Base-by-base conservation (phyloP, 176 grass and related monocot genomes). In the Sorghum bicolor region DNA sequence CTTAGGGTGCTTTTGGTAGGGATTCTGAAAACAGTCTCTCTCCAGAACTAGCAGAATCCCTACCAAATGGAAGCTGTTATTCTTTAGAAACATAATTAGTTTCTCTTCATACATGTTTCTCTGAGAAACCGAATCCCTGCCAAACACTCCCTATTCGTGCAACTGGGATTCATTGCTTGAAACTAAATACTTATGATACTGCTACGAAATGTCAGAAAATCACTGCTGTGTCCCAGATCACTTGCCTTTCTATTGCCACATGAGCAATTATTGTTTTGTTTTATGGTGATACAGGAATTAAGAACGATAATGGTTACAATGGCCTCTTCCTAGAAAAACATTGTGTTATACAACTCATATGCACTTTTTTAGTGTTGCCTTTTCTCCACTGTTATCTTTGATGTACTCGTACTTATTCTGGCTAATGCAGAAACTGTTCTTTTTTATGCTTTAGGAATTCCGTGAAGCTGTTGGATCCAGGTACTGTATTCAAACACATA, bases 381-480 rank as follows among this genome's bases (percentile, higher is more conserved):
- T 19, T 79, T 77, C 40, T 70, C 60, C 8, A 25, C 20, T 72
- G 16, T 66, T 82, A 28, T 70, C 60, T 43, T 64, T 82, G 15
- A 77, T 86, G 52, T 55, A 52, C 70, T 37, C 0, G 1, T 47
- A 64, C 66, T 72, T 31, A 40, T 48, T 34, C 37, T 87, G 70
- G 38, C 88, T 94, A 65, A 94, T 37, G 80, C 80, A 43, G 34
- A 74, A 45, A 31, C 41, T 50, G 19, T 48, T 88, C 29, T 58
- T n/a, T 91, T 82, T 76, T 91, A 26, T 94, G 32, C 28, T 93
- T 25, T 84, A 97, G 95, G 95, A 73, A 33, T 72, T 86, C 43
- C 70, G 73, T 74, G 80, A 62, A 81, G 86, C 45, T 82, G 71
- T 71, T 88, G 86, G 86, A 80, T 75, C 84, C 29, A 93, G 95